Evolutionary conservation across 139 green algal genomes (phyloP).

Genomic region (Parachlorella kessleri): DNA sequence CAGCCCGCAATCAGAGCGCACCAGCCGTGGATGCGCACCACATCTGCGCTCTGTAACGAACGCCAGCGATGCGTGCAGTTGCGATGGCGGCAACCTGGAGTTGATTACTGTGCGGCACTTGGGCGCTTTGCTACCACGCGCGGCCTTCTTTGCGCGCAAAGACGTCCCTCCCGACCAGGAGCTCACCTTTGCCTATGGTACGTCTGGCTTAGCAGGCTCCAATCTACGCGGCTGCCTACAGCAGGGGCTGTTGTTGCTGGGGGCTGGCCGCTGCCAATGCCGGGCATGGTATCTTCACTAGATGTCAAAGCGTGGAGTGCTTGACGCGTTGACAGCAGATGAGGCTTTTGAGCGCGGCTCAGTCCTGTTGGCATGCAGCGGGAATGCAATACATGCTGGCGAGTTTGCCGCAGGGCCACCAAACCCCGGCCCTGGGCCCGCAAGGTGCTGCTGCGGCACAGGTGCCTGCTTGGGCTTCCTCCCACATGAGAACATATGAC

Average conservation of each 20-base stretch:
- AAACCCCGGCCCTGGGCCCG: not conserved
- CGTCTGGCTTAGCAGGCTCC: too few species aligned
- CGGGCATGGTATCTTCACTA: too few species aligned
- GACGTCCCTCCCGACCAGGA: conserved; percentile 53
- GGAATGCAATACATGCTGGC: too few species aligned
- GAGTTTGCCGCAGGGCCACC: too few species aligned
- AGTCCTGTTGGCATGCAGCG: too few species aligned
- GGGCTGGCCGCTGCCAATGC: too few species aligned
- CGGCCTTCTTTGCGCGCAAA: conserved; percentile 48
- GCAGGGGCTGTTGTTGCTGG: too few species aligned
- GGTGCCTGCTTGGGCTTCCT: conserved; percentile 41
- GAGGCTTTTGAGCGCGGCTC: too few species aligned
- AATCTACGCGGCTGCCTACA: too few species aligned
- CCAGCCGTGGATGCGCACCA: not conserved
- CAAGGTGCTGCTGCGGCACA: conserved; percentile 40
- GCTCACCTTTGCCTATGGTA: conserved; percentile 68
- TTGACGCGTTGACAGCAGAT: too few species aligned
- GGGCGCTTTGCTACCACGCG: conserved; percentile 50
- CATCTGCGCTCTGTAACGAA: not conserved
- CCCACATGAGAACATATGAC: conserved; percentile 31
- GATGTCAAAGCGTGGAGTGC: too few species aligned
- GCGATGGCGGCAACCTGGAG: conserved; percentile 63
- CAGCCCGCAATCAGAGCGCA: not conserved
- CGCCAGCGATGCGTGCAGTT: conserved; percentile 24
- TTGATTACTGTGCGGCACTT: conserved; percentile 35